These are phyloP conservation scores for Stipa capillata DNA, from an alignment of 176 grass and related monocot species.

Conservation along the genomic window DNA sequence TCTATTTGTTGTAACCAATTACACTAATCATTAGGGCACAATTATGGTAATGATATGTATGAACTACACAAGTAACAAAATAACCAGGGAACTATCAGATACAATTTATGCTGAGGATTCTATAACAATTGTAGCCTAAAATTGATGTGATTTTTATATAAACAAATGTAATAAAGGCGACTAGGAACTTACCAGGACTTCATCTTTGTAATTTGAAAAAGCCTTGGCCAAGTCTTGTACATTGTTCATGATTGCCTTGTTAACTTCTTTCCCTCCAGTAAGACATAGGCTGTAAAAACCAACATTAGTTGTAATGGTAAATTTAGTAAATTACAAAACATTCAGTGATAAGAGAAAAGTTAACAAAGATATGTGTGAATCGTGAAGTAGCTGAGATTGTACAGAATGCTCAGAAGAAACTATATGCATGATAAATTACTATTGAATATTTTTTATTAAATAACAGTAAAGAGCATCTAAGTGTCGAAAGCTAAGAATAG, in stretches of 20 bases:
- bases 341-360: not conserved
- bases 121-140: not conserved
- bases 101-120: not conserved
- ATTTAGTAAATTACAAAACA: constrained; percentile 20
- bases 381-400: not conserved
- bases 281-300: constrained; percentile 62
- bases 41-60: not conserved
- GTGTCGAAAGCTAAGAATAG: not conserved
- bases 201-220: constrained; percentile 88
- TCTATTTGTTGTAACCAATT: not conserved
- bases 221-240: constrained; percentile 76
- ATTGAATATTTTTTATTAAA: not conserved
- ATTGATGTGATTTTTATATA: not conserved
- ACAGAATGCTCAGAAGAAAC: not conserved
- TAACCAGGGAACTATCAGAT: not conserved
- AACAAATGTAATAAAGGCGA: not conserved
- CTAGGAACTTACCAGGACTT: constrained; percentile 76
- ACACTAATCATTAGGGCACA: not conserved
- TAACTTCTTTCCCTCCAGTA: constrained; percentile 77
- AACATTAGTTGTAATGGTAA: constrained; percentile 23
- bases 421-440: not conserved
- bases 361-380: not conserved
- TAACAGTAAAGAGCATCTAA: not conserved
- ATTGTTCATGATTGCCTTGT: constrained; percentile 59
- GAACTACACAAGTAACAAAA: not conserved